Conservation (phyloP, 2,329 filamentous ascomycete genomes). For the Aspergillus awamori region DNA sequence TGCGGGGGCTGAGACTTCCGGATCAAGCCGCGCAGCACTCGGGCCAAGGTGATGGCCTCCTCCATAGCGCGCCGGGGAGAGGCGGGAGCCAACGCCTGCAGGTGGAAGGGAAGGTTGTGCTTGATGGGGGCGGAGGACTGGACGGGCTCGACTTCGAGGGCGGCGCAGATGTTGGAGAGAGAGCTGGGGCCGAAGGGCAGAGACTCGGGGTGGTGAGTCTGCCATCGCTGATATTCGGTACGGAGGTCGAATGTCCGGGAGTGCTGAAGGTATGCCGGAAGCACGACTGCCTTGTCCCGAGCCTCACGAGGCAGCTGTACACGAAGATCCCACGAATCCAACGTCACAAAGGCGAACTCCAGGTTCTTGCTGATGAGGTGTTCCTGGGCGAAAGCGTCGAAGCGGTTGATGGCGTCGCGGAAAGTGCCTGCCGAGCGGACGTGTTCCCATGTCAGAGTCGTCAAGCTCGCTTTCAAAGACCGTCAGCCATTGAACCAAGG, state of each 20-base stretch:
- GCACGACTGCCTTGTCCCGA: constrained; percentile 94
- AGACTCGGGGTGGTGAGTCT: constrained; percentile 96
- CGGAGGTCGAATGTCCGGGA: constrained; percentile 95
- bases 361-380: constrained; percentile 87
- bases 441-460: constrained; percentile 98
- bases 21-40: constrained; percentile 88
- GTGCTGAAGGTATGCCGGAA: constrained; percentile 96
- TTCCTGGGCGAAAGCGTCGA: constrained; percentile 91
- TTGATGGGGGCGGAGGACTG: constrained; percentile 98
- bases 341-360: constrained; percentile 96
- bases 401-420: constrained; percentile 92
- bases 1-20: constrained; percentile 93
- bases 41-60: constrained; percentile 89
- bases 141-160: constrained; percentile 95
- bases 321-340: constrained; percentile 97
- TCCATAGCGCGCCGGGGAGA: constrained; percentile 97
- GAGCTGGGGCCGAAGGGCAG: constrained; percentile 95
- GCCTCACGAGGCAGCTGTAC: constrained; percentile 97
- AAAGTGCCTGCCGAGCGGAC: constrained; percentile 96
- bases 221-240: constrained; percentile 97
- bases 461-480: constrained; percentile 75
- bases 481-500: constrained; percentile 32
- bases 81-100: constrained; percentile 92
- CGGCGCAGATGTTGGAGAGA: constrained; percentile 95
- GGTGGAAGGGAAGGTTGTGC: constrained; percentile 95